Base-by-base conservation (phyloP, 1,284 basidiomycete species). In the Pholiota adiposa region DNA sequence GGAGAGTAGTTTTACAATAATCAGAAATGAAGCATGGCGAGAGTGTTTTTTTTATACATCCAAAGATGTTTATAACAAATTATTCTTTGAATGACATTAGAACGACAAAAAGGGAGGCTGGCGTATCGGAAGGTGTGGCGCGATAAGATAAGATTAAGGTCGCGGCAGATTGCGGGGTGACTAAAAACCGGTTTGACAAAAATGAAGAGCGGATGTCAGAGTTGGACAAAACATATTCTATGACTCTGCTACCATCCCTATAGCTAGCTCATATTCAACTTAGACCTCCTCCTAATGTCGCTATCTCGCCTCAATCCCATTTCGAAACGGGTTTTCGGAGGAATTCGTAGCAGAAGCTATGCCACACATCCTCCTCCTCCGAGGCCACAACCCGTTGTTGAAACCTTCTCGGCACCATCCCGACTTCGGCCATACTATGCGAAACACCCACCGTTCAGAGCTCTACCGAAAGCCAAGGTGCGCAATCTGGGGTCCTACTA, bases 371-470 rank as follows among this genome's bases (percentile, higher is more conserved):
- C 65, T 61, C 67, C 65, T 27, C 54, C n/a, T n/a, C n/a, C n/a
- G n/a, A n/a, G 65, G 36, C 66, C 68, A 18, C 55, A 63, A 49
- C 67, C 70, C 5, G 51, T 57, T 3, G 60, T 70, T 33, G 68
- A 70, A 60, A 66, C 63, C 5, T 73, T 69, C 52, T 67, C 70
- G 2, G 69, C 67, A 12, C 66, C 71, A 8, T 68, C 72, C 38
- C 67, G 65, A 58, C 68, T 64, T 2, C 64, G 71, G 25, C 70
- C 70, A 9, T 73, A 73, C 44, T 69, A 71, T 48, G 71, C 67
- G 21, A 70, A 73, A 49, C 71, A 73, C 36, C 70, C 71, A 29
- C 69, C 72, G 6, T 63, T 66, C 31, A 70, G 72, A 60, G 70
- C 72, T 16, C 63, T 74, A 25, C 72, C 72, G 2, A 67, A 58